Conservation (phyloP, 2,329 filamentous ascomycete genomes). For the Botrytis sinoallii region DNA sequence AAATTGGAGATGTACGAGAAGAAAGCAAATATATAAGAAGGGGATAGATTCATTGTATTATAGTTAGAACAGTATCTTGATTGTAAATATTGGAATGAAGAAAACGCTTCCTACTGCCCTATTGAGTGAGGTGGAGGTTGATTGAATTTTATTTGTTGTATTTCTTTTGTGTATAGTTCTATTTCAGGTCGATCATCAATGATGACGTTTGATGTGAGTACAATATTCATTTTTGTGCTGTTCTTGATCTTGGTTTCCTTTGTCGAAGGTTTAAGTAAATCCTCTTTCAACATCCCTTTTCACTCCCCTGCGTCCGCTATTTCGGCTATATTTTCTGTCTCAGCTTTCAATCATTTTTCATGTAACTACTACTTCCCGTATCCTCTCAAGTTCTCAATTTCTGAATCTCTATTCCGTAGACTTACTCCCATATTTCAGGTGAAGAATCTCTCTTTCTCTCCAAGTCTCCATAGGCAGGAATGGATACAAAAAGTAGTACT, state of each 20-base stretch:
- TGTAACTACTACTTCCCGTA: neutral
- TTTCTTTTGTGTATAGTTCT: neutral
- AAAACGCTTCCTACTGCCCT: neutral
- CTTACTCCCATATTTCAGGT: neutral
- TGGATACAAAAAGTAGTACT: neutral
- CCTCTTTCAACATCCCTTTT: too few species aligned
- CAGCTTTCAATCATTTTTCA: neutral
- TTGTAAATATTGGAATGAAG: constrained; percentile 1
- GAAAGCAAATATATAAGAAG: neutral
- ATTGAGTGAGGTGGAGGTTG: neutral
- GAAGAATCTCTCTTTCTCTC: neutral
- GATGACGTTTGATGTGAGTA: too few species aligned
- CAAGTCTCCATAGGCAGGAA: neutral
- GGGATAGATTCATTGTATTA: constrained; percentile 1
- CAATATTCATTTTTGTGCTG: neutral
- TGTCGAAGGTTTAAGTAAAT: too few species aligned
- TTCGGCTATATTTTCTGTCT: neutral
- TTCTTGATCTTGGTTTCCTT: neutral
- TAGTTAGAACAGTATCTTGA: neutral
- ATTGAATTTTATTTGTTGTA: neutral
- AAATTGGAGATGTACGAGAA: too few species aligned
- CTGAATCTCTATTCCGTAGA: neutral
- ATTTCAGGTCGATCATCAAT: neutral
- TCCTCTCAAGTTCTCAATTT: neutral
- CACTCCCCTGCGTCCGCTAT: neutral